A percentile compares a stretch with the other conserved stretches of the same genome.
These are phyloP conservation scores for Aspergillus neotritici DNA, from an alignment of 2,329 filamentous ascomycete genomes.

Conservation along the genomic window DNA sequence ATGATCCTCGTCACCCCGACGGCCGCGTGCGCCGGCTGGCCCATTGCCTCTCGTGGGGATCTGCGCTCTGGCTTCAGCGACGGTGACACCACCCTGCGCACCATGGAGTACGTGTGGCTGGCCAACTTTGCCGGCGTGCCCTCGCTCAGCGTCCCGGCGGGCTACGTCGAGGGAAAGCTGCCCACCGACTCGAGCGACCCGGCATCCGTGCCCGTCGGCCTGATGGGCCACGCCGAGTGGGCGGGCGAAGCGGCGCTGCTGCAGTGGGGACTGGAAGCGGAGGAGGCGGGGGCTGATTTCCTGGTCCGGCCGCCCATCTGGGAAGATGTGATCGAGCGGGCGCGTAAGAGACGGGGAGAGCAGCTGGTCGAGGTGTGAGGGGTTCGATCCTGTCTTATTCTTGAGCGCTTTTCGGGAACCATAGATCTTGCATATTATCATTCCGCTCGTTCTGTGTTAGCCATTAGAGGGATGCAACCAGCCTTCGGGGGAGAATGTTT, in stretches of 20 bases:
- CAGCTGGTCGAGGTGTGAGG: too few species aligned
- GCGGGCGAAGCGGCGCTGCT: conserved; percentile 47
- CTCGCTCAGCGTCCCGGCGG: conserved; percentile 63
- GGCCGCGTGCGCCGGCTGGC: conserved; percentile 65
- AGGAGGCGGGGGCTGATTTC: conserved; percentile 36
- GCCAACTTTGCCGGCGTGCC: conserved; percentile 72
- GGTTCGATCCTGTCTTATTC: too few species aligned
- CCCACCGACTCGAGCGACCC: conserved; percentile 1
- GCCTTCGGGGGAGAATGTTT: too few species aligned
- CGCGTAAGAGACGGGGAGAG: neutral
- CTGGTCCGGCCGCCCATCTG: conserved; percentile 35
- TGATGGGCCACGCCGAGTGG: conserved; percentile 55
- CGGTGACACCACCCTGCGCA: conserved; percentile 60
- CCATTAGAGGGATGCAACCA: too few species aligned
- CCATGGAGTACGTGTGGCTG: conserved; percentile 74
- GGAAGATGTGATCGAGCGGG: conserved; percentile 42
- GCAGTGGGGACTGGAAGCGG: conserved; percentile 46
- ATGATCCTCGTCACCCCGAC: conserved; percentile 71
- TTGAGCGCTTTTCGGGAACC: too few species aligned
- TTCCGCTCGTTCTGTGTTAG: too few species aligned
- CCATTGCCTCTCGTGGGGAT: conserved; percentile 54
- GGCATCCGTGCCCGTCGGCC: conserved; percentile 47
- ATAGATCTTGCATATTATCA: too few species aligned
- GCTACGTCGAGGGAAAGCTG: conserved; percentile 49
- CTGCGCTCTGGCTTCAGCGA: conserved; percentile 57